Base-by-base conservation (phyloP, 2,329 filamentous ascomycete species). In the Teratosphaeria pseudoeucalypti region DNA sequence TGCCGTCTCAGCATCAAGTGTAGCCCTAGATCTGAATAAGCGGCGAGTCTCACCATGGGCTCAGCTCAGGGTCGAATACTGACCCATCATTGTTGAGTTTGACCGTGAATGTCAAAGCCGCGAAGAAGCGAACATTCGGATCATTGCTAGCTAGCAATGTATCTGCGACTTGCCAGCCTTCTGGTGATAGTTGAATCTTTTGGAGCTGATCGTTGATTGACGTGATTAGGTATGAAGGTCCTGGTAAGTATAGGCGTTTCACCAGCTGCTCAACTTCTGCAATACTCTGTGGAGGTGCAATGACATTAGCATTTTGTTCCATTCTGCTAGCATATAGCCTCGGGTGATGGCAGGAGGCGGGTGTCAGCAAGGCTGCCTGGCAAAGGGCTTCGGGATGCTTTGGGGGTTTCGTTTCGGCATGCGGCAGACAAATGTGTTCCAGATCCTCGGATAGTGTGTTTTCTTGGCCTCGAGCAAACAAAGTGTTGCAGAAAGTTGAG, bases 81-180 rank as follows among this genome's bases (percentile, higher is more conserved):
- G 65, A 71, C 69, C 69, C 71, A 64, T 72, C 67, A 68, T 69
- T 70, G 71, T 97, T 96, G 60, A 97, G 83, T 76, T 97, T 99
- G 67, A 97, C 85, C 56, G 90, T 95, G 65, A 96, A 87, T 0
- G 92, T 97, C 61, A 96, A 80, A 34, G 92, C 92, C 14, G 90
- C 94, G 71, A 95, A 96, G 75, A 97, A 97, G 64, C 88, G 87
- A 65, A 94, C 84, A 67, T 92, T 87, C 62, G 88, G 82, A 65
- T 89, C 85, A 26, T 82, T 77, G 62, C 84, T 85, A 56, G 78
- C 78, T 11, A 96, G 78, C 14, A 97, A 79, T 57, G 84, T 83
- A 69, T 92, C 86, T 23, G 90, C 91, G 54, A 96, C 81, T 59
- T 88, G 81, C 94, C 94, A 99, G 58, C 91, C 92, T 68, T 89